Percentiles rank a stretch among this genome's conserved stretches.
Conservation (phyloP, 345 rosid species). For the Eucalyptus curtisii region DNA sequence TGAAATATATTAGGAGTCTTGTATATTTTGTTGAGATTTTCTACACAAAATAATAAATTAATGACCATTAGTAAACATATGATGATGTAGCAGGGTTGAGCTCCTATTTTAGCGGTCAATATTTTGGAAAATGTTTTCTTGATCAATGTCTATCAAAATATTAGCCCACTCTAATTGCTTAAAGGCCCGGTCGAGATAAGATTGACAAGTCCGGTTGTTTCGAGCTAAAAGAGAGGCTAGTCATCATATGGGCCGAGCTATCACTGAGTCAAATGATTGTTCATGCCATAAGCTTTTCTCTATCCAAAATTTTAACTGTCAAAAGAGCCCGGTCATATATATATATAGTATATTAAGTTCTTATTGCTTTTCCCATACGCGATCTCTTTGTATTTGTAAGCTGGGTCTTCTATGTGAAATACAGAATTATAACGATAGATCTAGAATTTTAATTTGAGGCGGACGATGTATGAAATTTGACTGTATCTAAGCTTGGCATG, state of each 20-base stretch:
- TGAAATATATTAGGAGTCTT: background rate
- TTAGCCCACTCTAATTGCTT: background rate
- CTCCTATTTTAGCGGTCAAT: background rate
- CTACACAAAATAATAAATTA: background rate
- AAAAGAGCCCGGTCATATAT: background rate
- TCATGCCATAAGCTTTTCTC: background rate
- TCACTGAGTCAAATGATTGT: background rate
- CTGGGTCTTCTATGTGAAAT: accelerated
- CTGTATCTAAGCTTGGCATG: too few relatives aligned
- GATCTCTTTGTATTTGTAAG: background rate
- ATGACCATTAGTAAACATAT: background rate
- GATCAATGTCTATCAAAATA: background rate
- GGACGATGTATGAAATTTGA: background rate
- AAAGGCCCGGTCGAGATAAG: background rate
- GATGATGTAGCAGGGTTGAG: background rate
- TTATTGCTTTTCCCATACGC: background rate
- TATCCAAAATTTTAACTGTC: background rate
- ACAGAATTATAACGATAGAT: background rate
- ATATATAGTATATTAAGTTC: background rate
- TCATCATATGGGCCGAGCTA: background rate
- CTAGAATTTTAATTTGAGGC: background rate
- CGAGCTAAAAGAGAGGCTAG: background rate
- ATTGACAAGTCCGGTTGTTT: background rate
- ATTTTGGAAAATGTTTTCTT: background rate
- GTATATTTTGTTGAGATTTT: background rate